Base-by-base conservation (phyloP, 495 filamentous ascomycete species). In the Penicillium robsamsonii region DNA sequence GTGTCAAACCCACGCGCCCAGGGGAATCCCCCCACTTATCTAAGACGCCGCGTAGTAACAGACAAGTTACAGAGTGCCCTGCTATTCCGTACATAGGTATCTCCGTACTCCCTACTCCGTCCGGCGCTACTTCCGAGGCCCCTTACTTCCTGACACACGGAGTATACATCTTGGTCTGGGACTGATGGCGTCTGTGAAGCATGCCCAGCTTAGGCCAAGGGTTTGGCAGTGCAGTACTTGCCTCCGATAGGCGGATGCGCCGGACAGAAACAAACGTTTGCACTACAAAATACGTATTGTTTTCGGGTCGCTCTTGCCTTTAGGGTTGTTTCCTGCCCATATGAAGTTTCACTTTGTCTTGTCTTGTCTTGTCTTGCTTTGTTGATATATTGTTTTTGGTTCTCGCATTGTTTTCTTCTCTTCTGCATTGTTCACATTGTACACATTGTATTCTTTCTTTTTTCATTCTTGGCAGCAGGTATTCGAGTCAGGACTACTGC, bases 61-160 rank as follows among this genome's bases (percentile, higher is more conserved):
- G 53, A 62, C 51, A 64, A 57, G 65, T 67, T 62, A 62, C 51
- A 62, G 55, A 67, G 62, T 62, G 58, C n/a, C 35, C n/a, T 22
- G 31, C 8, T 47, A 18, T 1, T 20, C 17, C 25, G 25, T 17
- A 33, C 9, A 13, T 27, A 17, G 18, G 13, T 50, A 22, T 50
- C 35, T 47, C 9, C n/a, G 18, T 30, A 29, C 25, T 46, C 4
- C 27, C n/a, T n/a, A 11, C 45, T n/a, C 22, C 10, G 22, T 17
- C 24, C 15, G 33, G 31, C 5, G 13, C 17, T 37, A 15, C 48
- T 22, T 11, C 33, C 48, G 24, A 40, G 33, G 33, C 33, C 42
- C 33, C 50, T 52, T 30, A 40, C 24, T 38, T 41, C 17, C 40
- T 46, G 42, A 54, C 43, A 27, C 11, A 38, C 35, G n/a, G 15